Base-by-base conservation (phyloP, 345 rosid species). In the Hibiscus tridactylites region DNA sequence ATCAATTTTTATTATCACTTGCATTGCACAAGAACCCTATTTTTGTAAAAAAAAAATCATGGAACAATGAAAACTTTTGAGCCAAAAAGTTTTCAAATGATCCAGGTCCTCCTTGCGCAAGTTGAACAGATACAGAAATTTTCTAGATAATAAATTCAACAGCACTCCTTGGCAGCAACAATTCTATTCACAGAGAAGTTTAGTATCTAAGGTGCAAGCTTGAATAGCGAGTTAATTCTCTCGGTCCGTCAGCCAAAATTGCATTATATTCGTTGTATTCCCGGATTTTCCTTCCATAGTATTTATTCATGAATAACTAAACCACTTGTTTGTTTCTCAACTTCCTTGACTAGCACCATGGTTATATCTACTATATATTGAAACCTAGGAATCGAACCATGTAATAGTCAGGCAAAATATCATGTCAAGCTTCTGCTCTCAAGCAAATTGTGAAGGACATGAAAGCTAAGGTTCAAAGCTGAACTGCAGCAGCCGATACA, bases 1-100 rank as follows among this genome's bases (percentile, higher is more conserved):
- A 81, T 50, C 56, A 70, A 58, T 42, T 73, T 47, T 65, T 56
- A 69, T 68, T 11, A 46, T 24, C 35, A 35, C 9, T 31, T 17
- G 39, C 24, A 17, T 19, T 19, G 21, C 16, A 68, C n/a, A 21
- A 28, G 64, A 37, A 37, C 42, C 42, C 42, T 37, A 6, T 6
- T 37, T 37, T 37, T 6, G 8, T 37, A 37, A 37, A 29, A 37
- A 37, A 0, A 37, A 37, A 35, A 3, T 37, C 42, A 37, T 7
- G 42, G 42, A 37, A 37, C 42, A 37, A 37, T 6, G 35, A 31
- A 31, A 31, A 31, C 35, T 31, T 31, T 31, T 37, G 42, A 37
- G 9, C 42, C 42, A 37, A 37, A 37, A 7, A 37, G 42, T 37
- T 37, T 37, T 37, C 42, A 37, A 37, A 37, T 37, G 42, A 37